Evolutionary conservation across 2,329 filamentous ascomycete species (phyloP), one percentile per base, ranked within the genome.

Genomic region (Metarhizium robertsii): DNA sequence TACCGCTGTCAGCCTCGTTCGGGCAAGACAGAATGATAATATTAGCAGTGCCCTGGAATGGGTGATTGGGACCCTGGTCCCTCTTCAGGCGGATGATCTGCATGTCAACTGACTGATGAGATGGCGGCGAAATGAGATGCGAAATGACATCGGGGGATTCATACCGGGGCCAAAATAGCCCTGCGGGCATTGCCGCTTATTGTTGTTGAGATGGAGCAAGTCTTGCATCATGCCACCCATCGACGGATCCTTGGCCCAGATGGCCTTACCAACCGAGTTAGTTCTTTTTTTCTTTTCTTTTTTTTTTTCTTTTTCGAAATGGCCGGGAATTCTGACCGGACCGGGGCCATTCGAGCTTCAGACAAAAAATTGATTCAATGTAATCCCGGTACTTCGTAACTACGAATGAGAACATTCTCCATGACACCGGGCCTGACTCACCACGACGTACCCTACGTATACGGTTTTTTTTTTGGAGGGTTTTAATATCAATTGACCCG

Each of bases 51-150:
- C 14, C 13, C 18, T 40, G 32, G 20, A 40, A 16, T 50, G 6
- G 43, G 4, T 48, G 45, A 46, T 45, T 8, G 16, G 53, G 36
- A 45, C 45, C 50, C 38, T 30, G 52, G 34, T 25, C n/a, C 29
- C 30, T n/a, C 53, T 34, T 50, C 25, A 38, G 45, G 50, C 32
- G 40, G 53, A 53, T 56, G 56, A 58, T 53, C 54, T 56, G 54
- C 53, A 54, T 55, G 46, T 51, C 50, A 53, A 59, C 47, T 51
- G 42, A 40, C 38, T 50, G 55, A 56, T 40, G 50, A 50, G 50
- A 46, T 49, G 46, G 42, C 46, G 36, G 45, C 55, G 57, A 60
- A 61, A 62, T 60, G 55, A 60, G 56, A 54, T 32, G 55, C 51
- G 54, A 61, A 57, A 59, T 57, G 56, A 54, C 50, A 54, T 57